Conservation (phyloP, 768 basidiomycete species). For the Favolaschia claudopus region DNA sequence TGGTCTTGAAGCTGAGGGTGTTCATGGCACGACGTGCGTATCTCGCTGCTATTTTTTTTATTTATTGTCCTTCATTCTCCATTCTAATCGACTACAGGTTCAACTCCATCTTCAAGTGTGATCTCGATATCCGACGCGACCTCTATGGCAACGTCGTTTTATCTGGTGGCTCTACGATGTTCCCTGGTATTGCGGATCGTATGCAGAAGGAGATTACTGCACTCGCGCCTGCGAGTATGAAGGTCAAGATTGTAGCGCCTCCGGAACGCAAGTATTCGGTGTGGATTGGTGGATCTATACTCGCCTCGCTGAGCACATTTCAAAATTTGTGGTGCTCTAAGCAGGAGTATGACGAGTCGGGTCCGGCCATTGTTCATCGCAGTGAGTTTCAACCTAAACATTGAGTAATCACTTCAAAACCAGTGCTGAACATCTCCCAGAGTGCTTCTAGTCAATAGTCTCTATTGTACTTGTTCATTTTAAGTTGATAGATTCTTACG, state of each 20-base stretch:
- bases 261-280: conserved; percentile 73
- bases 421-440: conserved; percentile 4
- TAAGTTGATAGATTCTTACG: no score
- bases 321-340: conserved; percentile 29
- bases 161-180: conserved; percentile 29
- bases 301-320: conserved; percentile 27
- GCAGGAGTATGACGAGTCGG: conserved; percentile 37
- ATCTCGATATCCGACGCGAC: conserved; percentile 27
- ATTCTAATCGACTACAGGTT: conserved; percentile 47
- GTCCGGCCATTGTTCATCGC: conserved; percentile 58
- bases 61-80: not conserved
- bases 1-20: conserved; percentile 45
- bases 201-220: conserved; percentile 79
- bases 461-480: no score
- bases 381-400: conserved; percentile 21
- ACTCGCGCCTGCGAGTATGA: conserved; percentile 72
- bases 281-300: conserved; percentile 27
- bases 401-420: not conserved
- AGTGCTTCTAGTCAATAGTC: conserved; percentile 35
- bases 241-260: conserved; percentile 67
- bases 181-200: conserved; percentile 40
- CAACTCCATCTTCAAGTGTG: conserved; percentile 66
- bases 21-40: conserved; percentile 67
- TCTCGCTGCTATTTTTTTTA: conserved; percentile 16
- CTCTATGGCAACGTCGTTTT: conserved; percentile 29